These are phyloP conservation scores for Globisporangium takayamanum DNA, from an alignment of 352 stramenopile genomes.

Conservation along the genomic window DNA sequence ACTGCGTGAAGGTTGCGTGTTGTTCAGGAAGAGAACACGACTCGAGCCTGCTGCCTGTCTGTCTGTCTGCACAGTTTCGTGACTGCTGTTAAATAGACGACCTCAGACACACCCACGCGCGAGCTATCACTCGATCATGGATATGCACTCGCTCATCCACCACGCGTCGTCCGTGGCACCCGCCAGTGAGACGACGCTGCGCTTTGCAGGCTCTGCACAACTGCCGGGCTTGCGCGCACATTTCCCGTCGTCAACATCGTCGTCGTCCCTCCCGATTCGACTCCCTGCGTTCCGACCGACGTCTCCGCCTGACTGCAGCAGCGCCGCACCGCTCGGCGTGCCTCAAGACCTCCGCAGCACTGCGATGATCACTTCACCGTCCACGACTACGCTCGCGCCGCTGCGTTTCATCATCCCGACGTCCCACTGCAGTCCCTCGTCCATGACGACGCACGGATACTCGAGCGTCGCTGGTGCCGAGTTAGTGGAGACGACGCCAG, in stretches of 20 bases:
- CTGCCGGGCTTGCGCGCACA: conserved; percentile 35
- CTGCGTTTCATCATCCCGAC: conserved; percentile 77
- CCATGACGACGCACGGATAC: conserved; percentile 18
- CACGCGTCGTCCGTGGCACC: neutral
- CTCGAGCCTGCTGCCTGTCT: too few relatives aligned
- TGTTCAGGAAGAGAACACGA: too few relatives aligned
- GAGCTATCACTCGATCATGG: conserved; percentile 28
- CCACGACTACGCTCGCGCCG: conserved; percentile 38
- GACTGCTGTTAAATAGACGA: conserved; percentile 2
- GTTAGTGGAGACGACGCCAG: conserved; percentile 7
- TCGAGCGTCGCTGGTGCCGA: conserved; percentile 13
- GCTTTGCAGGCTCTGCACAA: too few relatives aligned
- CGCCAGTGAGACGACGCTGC: too few relatives aligned
- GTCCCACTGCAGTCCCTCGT: conserved; percentile 28
- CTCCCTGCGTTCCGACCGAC: conserved; percentile 25
- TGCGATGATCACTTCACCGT: neutral
- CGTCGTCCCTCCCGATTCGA: conserved; percentile 32
- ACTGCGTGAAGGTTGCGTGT: too few relatives aligned
- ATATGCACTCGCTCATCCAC: conserved; percentile 76
- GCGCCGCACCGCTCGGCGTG: neutral
- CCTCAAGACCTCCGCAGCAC: conserved; percentile 14
- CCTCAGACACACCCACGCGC: neutral
- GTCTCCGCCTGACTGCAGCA: conserved; percentile 1
- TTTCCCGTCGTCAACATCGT: conserved; percentile 18
- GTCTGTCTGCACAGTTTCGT: neutral